These are phyloP conservation scores for Barnettozyma vustinii DNA, from an alignment of 805 yeast species.

Conservation along the genomic window DNA sequence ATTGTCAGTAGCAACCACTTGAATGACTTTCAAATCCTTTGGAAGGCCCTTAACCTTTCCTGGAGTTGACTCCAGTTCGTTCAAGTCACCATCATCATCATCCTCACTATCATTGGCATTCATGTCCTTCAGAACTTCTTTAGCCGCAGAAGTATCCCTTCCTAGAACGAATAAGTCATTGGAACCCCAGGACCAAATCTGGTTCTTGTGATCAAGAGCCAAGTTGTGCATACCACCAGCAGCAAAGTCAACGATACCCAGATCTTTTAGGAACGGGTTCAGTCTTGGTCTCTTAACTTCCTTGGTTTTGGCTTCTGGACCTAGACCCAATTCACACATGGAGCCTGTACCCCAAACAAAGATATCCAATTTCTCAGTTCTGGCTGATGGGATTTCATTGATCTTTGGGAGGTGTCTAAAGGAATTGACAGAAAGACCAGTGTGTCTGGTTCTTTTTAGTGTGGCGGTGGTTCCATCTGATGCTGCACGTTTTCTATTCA, in stretches of 20 bases:
- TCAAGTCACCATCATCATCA: constrained; percentile 74
- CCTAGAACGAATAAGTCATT: constrained; percentile 92
- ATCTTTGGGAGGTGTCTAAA: constrained; percentile 23
- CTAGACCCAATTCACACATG: constrained; percentile 97
- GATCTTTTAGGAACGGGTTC: constrained; percentile 70
- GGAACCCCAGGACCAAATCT: constrained; percentile 98
- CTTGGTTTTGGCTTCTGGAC: constrained; percentile 85
- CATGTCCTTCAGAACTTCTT: constrained; percentile 62
- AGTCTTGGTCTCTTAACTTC: constrained; percentile 95
- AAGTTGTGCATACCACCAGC: constrained; percentile 96
- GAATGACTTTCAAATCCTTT: constrained; percentile 54
- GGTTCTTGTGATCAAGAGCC: constrained; percentile 70
- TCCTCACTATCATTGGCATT: constrained; percentile 54
- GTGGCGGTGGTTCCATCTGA: constrained; percentile 14
- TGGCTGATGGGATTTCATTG: constrained; percentile 22
- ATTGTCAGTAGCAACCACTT: constrained; percentile 88
- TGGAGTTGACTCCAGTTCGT: constrained; percentile 88
- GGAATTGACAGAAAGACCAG: constrained; percentile 26
- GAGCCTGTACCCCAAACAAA: constrained; percentile 97
- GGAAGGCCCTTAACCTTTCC: constrained; percentile 67
- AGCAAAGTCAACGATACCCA: constrained; percentile 77
- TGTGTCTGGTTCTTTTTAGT: constrained; percentile 22
- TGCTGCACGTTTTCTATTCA: constrained; percentile 24
- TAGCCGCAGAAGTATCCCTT: constrained; percentile 67
- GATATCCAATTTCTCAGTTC: constrained; percentile 48